Evolutionary conservation across 225 moss, liverwort and hornwort genomes (phyloP), one percentile per base, ranked within the genome.

Genomic region (Anthoceros angustus): DNA sequence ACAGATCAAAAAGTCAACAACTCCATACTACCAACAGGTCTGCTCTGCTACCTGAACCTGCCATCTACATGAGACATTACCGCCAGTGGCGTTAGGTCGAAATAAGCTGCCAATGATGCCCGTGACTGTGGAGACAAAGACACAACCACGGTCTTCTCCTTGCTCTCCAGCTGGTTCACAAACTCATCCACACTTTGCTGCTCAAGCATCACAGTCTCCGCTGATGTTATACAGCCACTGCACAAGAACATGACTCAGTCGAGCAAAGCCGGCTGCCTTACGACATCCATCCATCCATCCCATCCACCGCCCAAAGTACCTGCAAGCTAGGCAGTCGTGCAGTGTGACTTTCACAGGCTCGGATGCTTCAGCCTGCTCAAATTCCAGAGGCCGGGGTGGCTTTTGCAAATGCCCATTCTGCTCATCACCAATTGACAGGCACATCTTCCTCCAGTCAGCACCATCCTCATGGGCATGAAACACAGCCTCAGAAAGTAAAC

Each of bases 61-160:
- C 55, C 23, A 9, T 0, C 5, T 23, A 55, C 8, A 1, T 6
- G 8, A 18, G 5, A 55, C n/a, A 18, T 23, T 55, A 55, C 55
- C 14, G 18, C n/a, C 55, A 98, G 80, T 25, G 98, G 80, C 8
- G 87, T 83, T 48, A 98, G 75, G 67, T 77, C 78, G 71, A 84
- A 92, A 62, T 92, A 84, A 68, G 86, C 78, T 65, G 92, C 98
- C 60, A 98, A 72, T 64, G 98, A 92, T 40, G 98, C 98, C 69
- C 98, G 86, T 15, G 98, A 92, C 49, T 98, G 98, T 40, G 98
- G 92, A 9, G 98, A 92, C 74, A 98, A 70, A n/a, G 98, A 98
- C 12, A 98, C 87, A 42, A 92, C 82, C 2, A 98, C 87, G n/a
- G 82, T 76, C 79, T 84, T 98, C 40, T 77, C 75, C 21, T 73